Evolutionary conservation across 768 basidiomycete genomes (phyloP), one percentile per base, ranked within the genome.

Genomic region (Rhodosporidiobolus odoratus): DNA sequence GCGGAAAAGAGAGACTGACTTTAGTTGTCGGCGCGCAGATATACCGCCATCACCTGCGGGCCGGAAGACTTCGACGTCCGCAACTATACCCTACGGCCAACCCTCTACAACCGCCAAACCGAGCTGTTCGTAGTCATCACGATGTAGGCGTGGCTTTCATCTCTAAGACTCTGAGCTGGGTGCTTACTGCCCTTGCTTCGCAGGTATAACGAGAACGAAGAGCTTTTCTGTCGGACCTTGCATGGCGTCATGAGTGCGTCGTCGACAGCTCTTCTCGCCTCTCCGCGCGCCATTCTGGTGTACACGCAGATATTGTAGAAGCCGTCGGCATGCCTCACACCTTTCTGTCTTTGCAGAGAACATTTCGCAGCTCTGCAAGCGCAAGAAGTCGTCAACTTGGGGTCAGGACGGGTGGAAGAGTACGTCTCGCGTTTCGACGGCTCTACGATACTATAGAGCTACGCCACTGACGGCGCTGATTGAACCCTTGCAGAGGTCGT

Each of bases 41-140:
- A 83, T 73, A 92, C 93, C 9, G 92, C 91, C 0, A 89, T 94
- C 9, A 96, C 92, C 16, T 92, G 92, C 78, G 92, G 93, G 78
- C 93, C 94, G 2, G 90, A 97, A 77, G 88, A 94, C 41, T 96
- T 94, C 77, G 87, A 90, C 79, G 85, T 84, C 77, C 86, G 86
- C 57, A 88, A 90, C 17, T 94, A 91, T 79, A 89, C 88, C 69
- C 83, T 97, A 38, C 84, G 93, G 60, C 94, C 96, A 78, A 89
- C 89, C 77, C 85, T 90, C 76, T 85, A 81, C 70, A 86, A 87
- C 38, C 84, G 92, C 62, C 84, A 88, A 65, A 96, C 92, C 19
- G 94, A 97, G 64, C 79, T 97, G 64, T 90, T 95, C 81, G 89
- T 97, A 78, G 90, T 92, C 67, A 89, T 97, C 76, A 97, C 93